These are phyloP conservation scores for Eremothecium sinecaudum DNA, from an alignment of 1,139 yeast genomes.

Conservation along the genomic window DNA sequence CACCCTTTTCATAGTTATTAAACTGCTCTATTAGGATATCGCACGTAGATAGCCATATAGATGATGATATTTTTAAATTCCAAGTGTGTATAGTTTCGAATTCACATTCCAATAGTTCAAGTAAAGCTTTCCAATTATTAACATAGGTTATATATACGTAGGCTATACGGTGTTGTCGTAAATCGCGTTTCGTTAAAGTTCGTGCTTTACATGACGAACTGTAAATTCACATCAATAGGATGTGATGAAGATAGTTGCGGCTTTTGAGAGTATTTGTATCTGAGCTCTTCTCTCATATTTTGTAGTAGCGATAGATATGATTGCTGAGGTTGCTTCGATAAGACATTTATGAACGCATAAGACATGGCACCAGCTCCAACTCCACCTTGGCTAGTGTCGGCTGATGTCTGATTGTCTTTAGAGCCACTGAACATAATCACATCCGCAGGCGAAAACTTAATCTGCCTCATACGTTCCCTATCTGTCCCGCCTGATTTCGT, in stretches of 20 bases:
- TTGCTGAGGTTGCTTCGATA: conserved; percentile 61
- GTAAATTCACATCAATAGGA: conserved; percentile 70
- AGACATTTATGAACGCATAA: conserved; percentile 71
- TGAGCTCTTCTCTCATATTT: conserved; percentile 64
- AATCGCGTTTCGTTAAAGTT: too few species aligned
- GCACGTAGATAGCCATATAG: conserved; percentile 1
- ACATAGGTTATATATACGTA: too few species aligned
- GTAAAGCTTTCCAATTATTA: too few species aligned
- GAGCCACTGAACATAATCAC: conserved; percentile 83
- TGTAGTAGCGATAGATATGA: conserved; percentile 69
- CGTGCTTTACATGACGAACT: conserved; percentile 42
- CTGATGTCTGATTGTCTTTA: conserved; percentile 71
- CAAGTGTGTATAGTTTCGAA: too few species aligned
- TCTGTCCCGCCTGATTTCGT: conserved; percentile 33
- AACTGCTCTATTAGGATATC: too few species aligned
- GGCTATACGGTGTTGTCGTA: too few species aligned
- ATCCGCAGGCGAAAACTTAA: conserved; percentile 81
- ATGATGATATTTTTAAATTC: background rate
- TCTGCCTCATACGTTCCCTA: conserved; percentile 38
- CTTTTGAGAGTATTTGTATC: conserved; percentile 68
- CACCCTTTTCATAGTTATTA: too few species aligned
- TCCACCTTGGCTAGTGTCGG: conserved; percentile 76
- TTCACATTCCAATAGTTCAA: too few species aligned
- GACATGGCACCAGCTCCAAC: conserved; percentile 90
- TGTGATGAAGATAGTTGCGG: conserved; percentile 84